A percentile compares a stretch with the other conserved stretches of the same genome.
These are phyloP conservation scores for Ananas comosus DNA, from an alignment of 176 grass and related monocot species.

Conservation along the genomic window DNA sequence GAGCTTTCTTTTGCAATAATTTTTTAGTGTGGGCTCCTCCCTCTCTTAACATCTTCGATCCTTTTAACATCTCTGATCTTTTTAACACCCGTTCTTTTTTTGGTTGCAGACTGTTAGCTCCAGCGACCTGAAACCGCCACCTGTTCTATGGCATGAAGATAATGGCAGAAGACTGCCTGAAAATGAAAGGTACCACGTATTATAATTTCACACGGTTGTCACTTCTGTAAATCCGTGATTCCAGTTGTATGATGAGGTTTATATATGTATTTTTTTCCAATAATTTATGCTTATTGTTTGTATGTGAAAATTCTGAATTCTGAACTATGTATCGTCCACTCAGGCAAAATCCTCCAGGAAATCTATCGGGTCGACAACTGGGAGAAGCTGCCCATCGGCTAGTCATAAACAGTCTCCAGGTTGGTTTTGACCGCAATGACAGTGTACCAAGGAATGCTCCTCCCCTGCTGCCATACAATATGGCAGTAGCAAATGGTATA, in stretches of 20 bases:
- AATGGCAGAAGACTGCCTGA: slow-evolving; percentile 58
- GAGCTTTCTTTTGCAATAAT: neutral
- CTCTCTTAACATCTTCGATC: neutral
- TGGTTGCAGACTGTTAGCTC: slow-evolving; percentile 55
- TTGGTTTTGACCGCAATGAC: slow-evolving; percentile 17
- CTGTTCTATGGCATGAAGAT: slow-evolving; percentile 93
- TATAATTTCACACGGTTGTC: neutral
- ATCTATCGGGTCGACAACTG: slow-evolving; percentile 60
- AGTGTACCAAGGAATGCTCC: slow-evolving; percentile 22
- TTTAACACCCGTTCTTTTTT: slow-evolving; percentile 2
- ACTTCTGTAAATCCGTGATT: neutral
- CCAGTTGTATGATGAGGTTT: neutral
- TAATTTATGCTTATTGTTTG: neutral
- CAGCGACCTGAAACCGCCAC: slow-evolving; percentile 82
- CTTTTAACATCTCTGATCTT: too few relatives aligned
- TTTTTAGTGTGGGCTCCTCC: neutral
- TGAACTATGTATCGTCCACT: slow-evolving; percentile 18
- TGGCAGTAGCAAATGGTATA: slow-evolving; percentile 23
- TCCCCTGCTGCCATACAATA: slow-evolving; percentile 35
- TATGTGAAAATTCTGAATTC: slow-evolving; percentile 3
- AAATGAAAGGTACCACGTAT: slow-evolving; percentile 40
- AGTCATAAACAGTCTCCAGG: slow-evolving; percentile 65
- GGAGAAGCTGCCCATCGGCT: slow-evolving; percentile 76
- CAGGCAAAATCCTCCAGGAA: slow-evolving; percentile 71
- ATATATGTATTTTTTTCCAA: neutral